These are phyloP conservation scores for Sarcodon sp. DNA, from an alignment of 768 basidiomycete genomes.

Conservation along the genomic window DNA sequence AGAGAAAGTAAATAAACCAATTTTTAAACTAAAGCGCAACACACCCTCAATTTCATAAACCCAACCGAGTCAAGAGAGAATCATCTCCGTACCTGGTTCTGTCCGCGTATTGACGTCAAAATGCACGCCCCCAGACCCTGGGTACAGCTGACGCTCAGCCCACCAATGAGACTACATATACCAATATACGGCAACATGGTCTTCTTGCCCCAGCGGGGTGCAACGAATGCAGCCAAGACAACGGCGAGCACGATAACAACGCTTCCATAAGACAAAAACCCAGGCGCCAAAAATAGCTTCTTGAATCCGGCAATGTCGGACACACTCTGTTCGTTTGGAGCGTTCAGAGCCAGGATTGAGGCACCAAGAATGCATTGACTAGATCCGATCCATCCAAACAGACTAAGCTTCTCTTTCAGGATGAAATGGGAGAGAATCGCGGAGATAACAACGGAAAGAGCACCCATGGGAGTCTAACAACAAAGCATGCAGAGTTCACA, in stretches of 20 bases:
- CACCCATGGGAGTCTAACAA: slow-evolving; percentile 76
- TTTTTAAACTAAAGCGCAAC: slow-evolving; percentile 53
- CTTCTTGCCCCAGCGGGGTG: slow-evolving; percentile 75
- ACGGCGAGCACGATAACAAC: slow-evolving; percentile 47
- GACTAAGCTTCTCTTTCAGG: slow-evolving; percentile 78
- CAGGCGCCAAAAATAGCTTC: slow-evolving; percentile 63
- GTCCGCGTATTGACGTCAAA: slow-evolving; percentile 55
- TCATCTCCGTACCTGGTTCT: slow-evolving; percentile 12
- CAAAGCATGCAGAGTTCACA: not conserved
- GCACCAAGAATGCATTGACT: slow-evolving; percentile 78
- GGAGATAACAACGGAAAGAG: slow-evolving; percentile 86
- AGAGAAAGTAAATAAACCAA: slow-evolving; percentile 81
- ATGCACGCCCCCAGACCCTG: slow-evolving; percentile 86
- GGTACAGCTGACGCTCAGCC: slow-evolving; percentile 82
- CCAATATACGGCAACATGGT: slow-evolving; percentile 87
- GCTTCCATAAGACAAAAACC: slow-evolving; percentile 60
- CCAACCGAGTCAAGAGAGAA: not conserved
- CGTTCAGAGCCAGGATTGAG: slow-evolving; percentile 80
- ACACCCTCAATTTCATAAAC: not conserved
- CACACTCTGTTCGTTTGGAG: slow-evolving; percentile 55
- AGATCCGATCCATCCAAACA: slow-evolving; percentile 94
- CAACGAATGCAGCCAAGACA: slow-evolving; percentile 64
- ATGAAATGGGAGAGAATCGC: slow-evolving; percentile 85
- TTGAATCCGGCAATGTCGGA: slow-evolving; percentile 58
- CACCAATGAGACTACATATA: slow-evolving; percentile 93